Evolutionary conservation across 768 basidiomycete species (phyloP), one percentile per base, ranked within the genome.

Genomic region (Steccherinum ochraceum): DNA sequence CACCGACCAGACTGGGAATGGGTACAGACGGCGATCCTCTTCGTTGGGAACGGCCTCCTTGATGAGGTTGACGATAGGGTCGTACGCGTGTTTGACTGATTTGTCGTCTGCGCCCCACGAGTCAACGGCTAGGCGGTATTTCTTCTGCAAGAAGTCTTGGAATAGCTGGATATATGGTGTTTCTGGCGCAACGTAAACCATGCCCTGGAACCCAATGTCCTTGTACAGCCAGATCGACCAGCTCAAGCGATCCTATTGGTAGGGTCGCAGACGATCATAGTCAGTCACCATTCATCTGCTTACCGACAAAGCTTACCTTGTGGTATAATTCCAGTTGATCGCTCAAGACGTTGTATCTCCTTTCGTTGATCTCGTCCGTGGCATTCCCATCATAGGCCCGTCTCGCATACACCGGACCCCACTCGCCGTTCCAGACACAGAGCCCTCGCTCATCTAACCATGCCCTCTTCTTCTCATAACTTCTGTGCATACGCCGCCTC

Each of bases 141-240:
- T 91, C 71, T 84, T 88, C 48, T 75, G 77, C 46, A 90, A 75
- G 72, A 89, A 89, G 26, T 77, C 72, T 45, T 70, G 66, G 69
- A 93, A 77, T 43, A 84, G 78, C 51, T 71, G 77, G 73, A 84
- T 83, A 69, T 89, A 93, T 3, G 84, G 74, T 3, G 88, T 83
- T 12, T 80, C 76, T 12, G 71, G 75, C n/a, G 78, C 76, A 57
- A 83, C 72, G 66, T 87, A 79, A 23, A 87, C 83, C 87, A 92
- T 89, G 42, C 89, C 89, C 67, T 89, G 86, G 75, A 85, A 86
- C 20, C 87, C 87, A 57, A 88, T 85, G 59, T 88, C 85, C 61
- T 87, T 93, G 77, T 87, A 92, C 13, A 89, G 67, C 90, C 91
- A 92, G 69, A 91, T 92, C 0, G 84, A 83, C 88, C 87, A 91